These are phyloP conservation scores for Talaromyces sp. DNA, from an alignment of 2,329 filamentous ascomycete species.

Conservation along the genomic window DNA sequence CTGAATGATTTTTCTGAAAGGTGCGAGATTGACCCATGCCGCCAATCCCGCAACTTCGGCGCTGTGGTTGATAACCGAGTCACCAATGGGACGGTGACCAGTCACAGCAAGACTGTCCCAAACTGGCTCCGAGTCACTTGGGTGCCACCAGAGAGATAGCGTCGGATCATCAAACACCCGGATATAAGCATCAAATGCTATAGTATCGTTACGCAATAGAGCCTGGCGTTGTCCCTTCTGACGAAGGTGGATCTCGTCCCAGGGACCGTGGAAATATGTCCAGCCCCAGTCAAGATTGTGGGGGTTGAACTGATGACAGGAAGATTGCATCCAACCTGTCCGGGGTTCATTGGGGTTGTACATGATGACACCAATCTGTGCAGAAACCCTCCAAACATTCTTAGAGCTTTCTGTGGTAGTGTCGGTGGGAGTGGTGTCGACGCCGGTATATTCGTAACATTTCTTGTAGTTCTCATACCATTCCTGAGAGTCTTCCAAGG, in stretches of 20 bases:
- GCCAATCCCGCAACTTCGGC: slow-evolving; percentile 54
- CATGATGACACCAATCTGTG: slow-evolving; percentile 58
- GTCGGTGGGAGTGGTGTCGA: slow-evolving; percentile 17
- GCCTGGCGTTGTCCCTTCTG: slow-evolving; percentile 56
- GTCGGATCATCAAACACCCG: slow-evolving; percentile 59
- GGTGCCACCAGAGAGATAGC: slow-evolving; percentile 58
- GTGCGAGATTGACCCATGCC: slow-evolving; percentile 57
- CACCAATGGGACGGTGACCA: slow-evolving; percentile 52
- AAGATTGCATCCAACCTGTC: slow-evolving; percentile 54
- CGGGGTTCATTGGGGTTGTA: slow-evolving; percentile 63
- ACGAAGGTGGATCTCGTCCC: slow-evolving; percentile 57
- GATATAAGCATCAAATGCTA: slow-evolving; percentile 60
- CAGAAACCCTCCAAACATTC: slow-evolving; percentile 49
- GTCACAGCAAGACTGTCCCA: slow-evolving; percentile 58
- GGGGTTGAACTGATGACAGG: slow-evolving; percentile 57
- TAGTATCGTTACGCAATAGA: slow-evolving; percentile 57
- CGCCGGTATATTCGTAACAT: slow-evolving; percentile 22
- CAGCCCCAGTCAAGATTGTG: slow-evolving; percentile 61
- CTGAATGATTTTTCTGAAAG: slow-evolving; percentile 56
- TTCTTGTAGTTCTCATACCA: slow-evolving; percentile 34
- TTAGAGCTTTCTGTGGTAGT: slow-evolving; percentile 11
- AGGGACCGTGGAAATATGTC: slow-evolving; percentile 59
- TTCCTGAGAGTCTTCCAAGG: slow-evolving; percentile 26
- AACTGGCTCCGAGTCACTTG: slow-evolving; percentile 49
- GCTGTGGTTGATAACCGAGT: slow-evolving; percentile 44